A percentile compares a stretch with the other conserved stretches of the same genome.
These are phyloP conservation scores for Carallia brachiata DNA, from an alignment of 345 rosid genomes.

Conservation along the genomic window DNA sequence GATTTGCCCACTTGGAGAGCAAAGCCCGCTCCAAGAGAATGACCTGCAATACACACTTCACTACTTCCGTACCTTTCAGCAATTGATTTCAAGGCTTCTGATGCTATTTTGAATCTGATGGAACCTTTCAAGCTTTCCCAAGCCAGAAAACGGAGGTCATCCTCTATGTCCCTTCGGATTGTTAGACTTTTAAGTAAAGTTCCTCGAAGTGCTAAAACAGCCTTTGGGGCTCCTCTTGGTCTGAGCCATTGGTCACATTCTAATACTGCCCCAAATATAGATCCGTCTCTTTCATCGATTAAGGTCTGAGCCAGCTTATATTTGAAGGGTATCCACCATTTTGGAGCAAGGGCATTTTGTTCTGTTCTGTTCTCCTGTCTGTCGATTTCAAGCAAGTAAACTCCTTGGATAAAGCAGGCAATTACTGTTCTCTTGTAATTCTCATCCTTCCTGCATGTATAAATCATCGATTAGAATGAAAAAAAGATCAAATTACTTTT, in stretches of 20 bases:
- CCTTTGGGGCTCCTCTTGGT: slow-evolving; percentile 91
- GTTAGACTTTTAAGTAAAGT: slow-evolving; percentile 81
- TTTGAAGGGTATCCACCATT: slow-evolving; percentile 95
- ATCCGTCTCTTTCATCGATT: slow-evolving; percentile 77
- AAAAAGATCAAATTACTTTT: not conserved
- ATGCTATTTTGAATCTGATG: slow-evolving; percentile 68
- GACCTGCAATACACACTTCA: slow-evolving; percentile 83
- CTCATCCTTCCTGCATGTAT: slow-evolving; percentile 65
- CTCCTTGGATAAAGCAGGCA: slow-evolving; percentile 95
- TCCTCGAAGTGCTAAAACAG: slow-evolving; percentile 77
- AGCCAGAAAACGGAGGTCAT: slow-evolving; percentile 90
- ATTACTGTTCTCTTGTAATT: slow-evolving; percentile 88
- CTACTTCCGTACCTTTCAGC: slow-evolving; percentile 74
- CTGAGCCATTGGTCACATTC: slow-evolving; percentile 92
- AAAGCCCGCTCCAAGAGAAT: slow-evolving; percentile 94
- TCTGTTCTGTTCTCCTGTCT: slow-evolving; percentile 72
- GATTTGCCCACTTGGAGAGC: slow-evolving; percentile 96
- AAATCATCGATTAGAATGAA: not conserved
- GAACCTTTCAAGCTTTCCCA: slow-evolving; percentile 98
- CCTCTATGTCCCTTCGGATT: slow-evolving; percentile 76
- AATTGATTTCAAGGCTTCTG: slow-evolving; percentile 56
- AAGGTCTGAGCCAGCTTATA: slow-evolving; percentile 72
- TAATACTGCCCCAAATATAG: slow-evolving; percentile 77
- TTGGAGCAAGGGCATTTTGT: slow-evolving; percentile 77
- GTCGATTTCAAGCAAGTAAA: slow-evolving; percentile 85